Conservation (phyloP, 495 filamentous ascomycete genomes). For the Podospora didyma region DNA sequence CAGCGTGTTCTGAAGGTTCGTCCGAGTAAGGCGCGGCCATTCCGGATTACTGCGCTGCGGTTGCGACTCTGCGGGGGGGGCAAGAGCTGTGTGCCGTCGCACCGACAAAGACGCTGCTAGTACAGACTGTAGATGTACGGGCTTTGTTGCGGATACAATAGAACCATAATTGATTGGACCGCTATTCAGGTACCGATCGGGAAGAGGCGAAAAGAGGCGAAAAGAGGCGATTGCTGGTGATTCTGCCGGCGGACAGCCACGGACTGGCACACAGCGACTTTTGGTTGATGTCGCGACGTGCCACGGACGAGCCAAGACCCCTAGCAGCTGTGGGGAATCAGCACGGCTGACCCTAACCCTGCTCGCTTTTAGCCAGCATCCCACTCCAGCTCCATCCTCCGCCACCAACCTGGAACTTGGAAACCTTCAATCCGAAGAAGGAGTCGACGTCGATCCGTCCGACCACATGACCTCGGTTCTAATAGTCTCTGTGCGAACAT, state of each 20-base stretch:
- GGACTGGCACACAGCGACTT: neutral
- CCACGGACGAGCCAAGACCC: too few species aligned
- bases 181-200: conserved; percentile 16
- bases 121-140: conserved; percentile 9
- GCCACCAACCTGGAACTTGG: too few species aligned
- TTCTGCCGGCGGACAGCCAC: neutral
- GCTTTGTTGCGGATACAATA: conserved; percentile 12
- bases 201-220: neutral
- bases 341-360: too few species aligned
- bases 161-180: conserved; percentile 10
- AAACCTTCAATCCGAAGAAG: too few species aligned
- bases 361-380: too few species aligned
- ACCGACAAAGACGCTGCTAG: neutral
- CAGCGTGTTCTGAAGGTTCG: neutral
- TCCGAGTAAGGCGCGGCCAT: conserved; percentile 13
- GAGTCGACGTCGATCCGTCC: too few species aligned
- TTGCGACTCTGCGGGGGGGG: neutral
- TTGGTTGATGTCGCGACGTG: too few species aligned
- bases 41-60: too few species aligned
- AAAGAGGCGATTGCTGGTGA: neutral
- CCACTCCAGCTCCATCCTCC: too few species aligned
- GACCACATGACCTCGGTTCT: too few species aligned
- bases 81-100: neutral
- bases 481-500: too few species aligned
- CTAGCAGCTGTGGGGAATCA: too few species aligned